Percentiles rank a stretch among this genome's conserved stretches.
phyloP scores from a whole-genome alignment of 176 grass and related monocot genomes.

The Cocos nucifera region DNA sequence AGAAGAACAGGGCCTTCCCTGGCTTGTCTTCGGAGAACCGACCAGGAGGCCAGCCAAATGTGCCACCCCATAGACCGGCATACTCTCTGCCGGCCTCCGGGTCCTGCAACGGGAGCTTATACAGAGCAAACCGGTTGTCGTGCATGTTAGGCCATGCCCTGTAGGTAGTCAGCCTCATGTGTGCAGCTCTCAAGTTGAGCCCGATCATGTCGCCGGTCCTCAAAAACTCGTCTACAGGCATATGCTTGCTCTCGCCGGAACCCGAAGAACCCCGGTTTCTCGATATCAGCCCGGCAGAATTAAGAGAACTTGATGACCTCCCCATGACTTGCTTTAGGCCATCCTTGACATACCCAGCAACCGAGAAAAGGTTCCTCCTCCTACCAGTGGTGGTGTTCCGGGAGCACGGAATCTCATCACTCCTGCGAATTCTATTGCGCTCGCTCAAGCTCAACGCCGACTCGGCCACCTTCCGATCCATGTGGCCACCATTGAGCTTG shows the following conservation, averaged over 20 bases:
- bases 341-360: conserved; percentile 46
- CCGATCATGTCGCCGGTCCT: conserved; percentile 19
- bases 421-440: background rate
- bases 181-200: conserved; percentile 38
- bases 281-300: background rate
- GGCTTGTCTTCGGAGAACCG: conserved; percentile 42
- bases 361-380: conserved; percentile 43
- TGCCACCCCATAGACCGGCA: conserved; percentile 76
- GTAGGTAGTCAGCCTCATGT: conserved; percentile 47
- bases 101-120: conserved; percentile 52
- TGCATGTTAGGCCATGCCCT: conserved; percentile 73
- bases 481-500: conserved; percentile 22
- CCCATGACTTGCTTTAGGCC: conserved; percentile 53
- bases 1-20: conserved; percentile 67
- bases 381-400: conserved; percentile 5
- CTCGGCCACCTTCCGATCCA: conserved; percentile 31
- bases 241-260: conserved; percentile 38
- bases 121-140: conserved; percentile 63
- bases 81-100: conserved; percentile 36
- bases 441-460: background rate
- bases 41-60: conserved; percentile 72
- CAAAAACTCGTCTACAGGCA: conserved; percentile 44
- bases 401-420: background rate
- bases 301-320: conserved; percentile 29
- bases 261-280: conserved; percentile 10